Conservation (phyloP, 2,329 filamentous ascomycete species). For the Penicillium corylophilum region DNA sequence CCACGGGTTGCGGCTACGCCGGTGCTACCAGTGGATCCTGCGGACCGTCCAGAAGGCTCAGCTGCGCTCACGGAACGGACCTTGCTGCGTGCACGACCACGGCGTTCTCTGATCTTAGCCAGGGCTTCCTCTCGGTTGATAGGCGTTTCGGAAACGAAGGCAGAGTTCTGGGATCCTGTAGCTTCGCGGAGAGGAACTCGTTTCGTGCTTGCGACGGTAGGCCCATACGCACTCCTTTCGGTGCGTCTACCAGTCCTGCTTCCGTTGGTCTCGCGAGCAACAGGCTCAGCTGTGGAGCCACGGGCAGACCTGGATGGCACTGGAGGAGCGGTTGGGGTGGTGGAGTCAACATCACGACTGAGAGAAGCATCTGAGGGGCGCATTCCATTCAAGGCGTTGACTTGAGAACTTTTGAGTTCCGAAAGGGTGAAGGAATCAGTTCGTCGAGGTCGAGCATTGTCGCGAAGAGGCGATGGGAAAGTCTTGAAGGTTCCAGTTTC, state of each 20-base stretch:
- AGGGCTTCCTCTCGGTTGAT: constrained; percentile 50
- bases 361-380: constrained; percentile 8
- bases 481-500: constrained; percentile 45
- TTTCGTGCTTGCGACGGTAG: constrained; percentile 27
- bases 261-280: constrained; percentile 1
- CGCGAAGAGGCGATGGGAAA: constrained; percentile 38
- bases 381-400: constrained; percentile 7
- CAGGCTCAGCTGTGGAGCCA: neutral
- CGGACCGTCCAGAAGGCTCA: constrained; percentile 33
- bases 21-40: constrained; percentile 25
- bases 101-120: constrained; percentile 50
- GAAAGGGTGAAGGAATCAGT: constrained; percentile 17
- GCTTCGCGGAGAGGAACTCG: constrained; percentile 36
- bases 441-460: constrained; percentile 25
- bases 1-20: constrained; percentile 26
- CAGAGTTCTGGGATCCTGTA: constrained; percentile 17
- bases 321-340: constrained; percentile 17
- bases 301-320: constrained; percentile 2
- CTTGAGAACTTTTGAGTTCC: constrained; percentile 7
- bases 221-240: constrained; percentile 11
- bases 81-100: constrained; percentile 45
- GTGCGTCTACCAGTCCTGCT: constrained; percentile 10
- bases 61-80: constrained; percentile 43
- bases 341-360: constrained; percentile 7
- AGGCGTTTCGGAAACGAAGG: constrained; percentile 41